Base-by-base conservation (phyloP, 371 early-diverging fungal species). In the Mortierella sp. region DNA sequence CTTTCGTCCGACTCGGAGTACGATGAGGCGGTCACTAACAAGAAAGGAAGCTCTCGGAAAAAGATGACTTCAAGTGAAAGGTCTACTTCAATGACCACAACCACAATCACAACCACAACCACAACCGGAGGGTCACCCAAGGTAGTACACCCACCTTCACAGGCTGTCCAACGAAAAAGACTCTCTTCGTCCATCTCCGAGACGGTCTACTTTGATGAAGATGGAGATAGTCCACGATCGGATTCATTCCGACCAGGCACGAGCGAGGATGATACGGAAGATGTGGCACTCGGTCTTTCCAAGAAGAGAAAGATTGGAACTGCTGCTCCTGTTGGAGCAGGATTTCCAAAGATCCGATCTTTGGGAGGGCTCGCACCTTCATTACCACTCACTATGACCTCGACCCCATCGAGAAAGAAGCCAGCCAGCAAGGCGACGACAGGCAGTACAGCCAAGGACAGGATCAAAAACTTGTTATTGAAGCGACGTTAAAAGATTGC, bases 1-100 rank as follows among this genome's bases (percentile, higher is more conserved):
- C 52, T 68, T 4, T 74, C 75, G 1, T 74, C 75, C 5, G 75
- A 74, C 19, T 74, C 75, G 6, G 75, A 74, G 23, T 74, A 74
- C 46, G 75, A 74, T 25, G 75, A 59, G 52, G 69, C 15, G 19
- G 23, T 12, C 15, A 26, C 63, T 43, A 11, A 26, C 18, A 12
- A 52, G 19, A 37, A 43, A n/a, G 53, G 53, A 45, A 28, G 63
- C n/a, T 60, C 60, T 25, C 15, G n/a, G 28, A 53, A 9, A 19
- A 45, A n/a, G 44, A 23, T 25, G 60, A 47, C 28, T 46, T 21
- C 14, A n/a, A n/a, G 43, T 44, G 4, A 21, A 11, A 37, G n/a
- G 16, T 15, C 43, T n/a, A 43, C 44, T 1, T 30, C 62, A 19
- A 30, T 9, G 18, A 56, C 47, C 0, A 25, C 63, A 1, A 47